phyloP scores from a whole-genome alignment of 1,284 basidiomycete species.

The Trichosporon coremiiforme region DNA sequence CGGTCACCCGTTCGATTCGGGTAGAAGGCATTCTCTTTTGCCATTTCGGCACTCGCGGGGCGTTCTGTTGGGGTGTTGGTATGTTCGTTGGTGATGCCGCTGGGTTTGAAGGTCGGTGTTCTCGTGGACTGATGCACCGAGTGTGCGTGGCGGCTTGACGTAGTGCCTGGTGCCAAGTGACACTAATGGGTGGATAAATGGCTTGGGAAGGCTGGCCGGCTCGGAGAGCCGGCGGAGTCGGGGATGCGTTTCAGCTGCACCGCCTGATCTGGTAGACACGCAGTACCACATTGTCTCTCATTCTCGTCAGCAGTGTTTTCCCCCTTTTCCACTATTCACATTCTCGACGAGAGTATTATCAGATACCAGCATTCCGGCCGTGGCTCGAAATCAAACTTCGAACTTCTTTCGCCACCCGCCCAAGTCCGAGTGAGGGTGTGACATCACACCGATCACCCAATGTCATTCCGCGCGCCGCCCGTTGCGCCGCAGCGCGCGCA shows the following conservation, averaged over 20 bases:
- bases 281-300: too few relatives aligned
- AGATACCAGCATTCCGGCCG: neutral
- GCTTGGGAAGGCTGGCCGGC: too few relatives aligned
- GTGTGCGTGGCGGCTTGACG: too few relatives aligned
- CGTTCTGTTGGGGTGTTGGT: neutral
- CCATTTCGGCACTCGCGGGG: neutral
- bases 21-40: constrained; percentile 17
- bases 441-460: constrained; percentile 11
- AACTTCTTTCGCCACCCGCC: neutral
- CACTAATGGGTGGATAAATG: neutral
- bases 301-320: too few relatives aligned
- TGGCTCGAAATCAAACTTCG: neutral
- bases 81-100: too few relatives aligned
- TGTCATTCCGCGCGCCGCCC: constrained; percentile 4
- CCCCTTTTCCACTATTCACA: too few relatives aligned
- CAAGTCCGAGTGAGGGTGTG: neutral
- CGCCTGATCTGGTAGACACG: too few relatives aligned
- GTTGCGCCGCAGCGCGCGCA: neutral
- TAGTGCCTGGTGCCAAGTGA: constrained; percentile 1
- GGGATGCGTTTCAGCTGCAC: neutral
- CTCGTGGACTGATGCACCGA: too few relatives aligned
- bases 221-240: neutral
- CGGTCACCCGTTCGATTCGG: constrained; percentile 19
- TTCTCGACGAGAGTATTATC: neutral
- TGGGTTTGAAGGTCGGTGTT: too few relatives aligned